Evolutionary conservation across 495 filamentous ascomycete species (phyloP), one percentile per base, ranked within the genome.

Genomic region (Penicillium macrosclerotiorum): DNA sequence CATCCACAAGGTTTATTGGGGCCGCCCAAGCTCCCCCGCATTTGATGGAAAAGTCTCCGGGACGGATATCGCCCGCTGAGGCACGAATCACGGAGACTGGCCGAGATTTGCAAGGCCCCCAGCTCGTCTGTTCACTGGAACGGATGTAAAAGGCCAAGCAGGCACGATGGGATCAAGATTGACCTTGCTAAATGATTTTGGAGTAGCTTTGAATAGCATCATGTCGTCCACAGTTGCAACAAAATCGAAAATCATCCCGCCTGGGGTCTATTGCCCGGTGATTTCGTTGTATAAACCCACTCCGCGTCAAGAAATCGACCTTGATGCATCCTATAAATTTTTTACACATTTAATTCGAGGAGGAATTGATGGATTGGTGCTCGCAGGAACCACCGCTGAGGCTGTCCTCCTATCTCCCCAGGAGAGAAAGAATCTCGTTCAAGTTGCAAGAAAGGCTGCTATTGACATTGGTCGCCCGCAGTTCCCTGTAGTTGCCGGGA

Each of bases 311-410:
- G 69, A 73, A 44, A 64, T 75, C 31, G 68, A 73, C 47, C 61
- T 55, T 49, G 60, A 65, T 18, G 52, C 64, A 8, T 65, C 71
- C 30, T 61, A 55, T 38, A 64, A 66, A 35, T 68, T 70, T 37
- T 56, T 72, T 26, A 27, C 30, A 1, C 43, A 62, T 31, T 34
- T 65, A 14, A 54, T 62, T 19, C 53, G 49, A 40, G 61, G 64
- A 1, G 59, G 58, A 11, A 69, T 82, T 7, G 62, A 72, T 2
- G 80, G 80, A 0, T 66, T 83, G 0, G 68, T 82, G 0, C 64
- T 82, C 44, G 65, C 79, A 12, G 80, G 79, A 32, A 81, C 79
- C 27, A 82, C 81, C 51, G 77, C 78, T 45, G 80, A 83, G 56
- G 73, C 80, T 3, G 76, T 80, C 49, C 65, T 82, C 0, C 66